Base-by-base conservation (phyloP, 495 filamentous ascomycete genomes). In the Geopyxis carbonaria region DNA sequence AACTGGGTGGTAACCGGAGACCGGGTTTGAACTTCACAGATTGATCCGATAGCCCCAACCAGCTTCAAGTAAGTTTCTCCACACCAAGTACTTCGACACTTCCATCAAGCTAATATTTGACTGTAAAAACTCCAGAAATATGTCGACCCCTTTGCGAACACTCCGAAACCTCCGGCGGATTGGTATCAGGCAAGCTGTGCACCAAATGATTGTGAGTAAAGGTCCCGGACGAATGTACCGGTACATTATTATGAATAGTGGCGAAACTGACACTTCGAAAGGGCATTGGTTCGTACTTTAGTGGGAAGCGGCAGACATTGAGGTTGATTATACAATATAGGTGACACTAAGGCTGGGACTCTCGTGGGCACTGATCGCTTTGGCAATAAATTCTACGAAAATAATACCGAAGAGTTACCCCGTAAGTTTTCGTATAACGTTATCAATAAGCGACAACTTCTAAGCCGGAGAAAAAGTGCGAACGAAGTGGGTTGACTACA, bases 351-450 rank as follows among this genome's bases (percentile, higher is more conserved):
- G 65, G 79, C 80, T 48, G 91, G 91, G 51, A 76, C 69, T 38
- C 68, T 92, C 50, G 75, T 99, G 44, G 91, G 77, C 40, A 66
- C 59, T 45, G 91, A 99, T 66, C 70, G 73, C 53, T 94, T 72
- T 59, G 91, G 91, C 56, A 99, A 99, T 71, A 94, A 91, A 61
- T 99, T 69, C 69, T 99, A 69, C 63, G 91, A 95, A 69, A 93
- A 99, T 65, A 60, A 73, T 48, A 67, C 67, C 45, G 84, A 97
- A 57, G 89, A 99, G 60, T 67, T 99, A 32, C 91, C 91, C 34
- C 72, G 87, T 93, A 64, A 61, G 78, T 57, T 22, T 22, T 31
- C 25, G 11, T 36, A 19, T 40, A 6, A 31, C 14, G 24, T 15
- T 11, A 22, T 15, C 4, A 34, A 15, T 25, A 5, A 9, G 22